These are phyloP conservation scores for Epichloe glyceriae DNA, from an alignment of 2,329 filamentous ascomycete species.

Conservation along the genomic window DNA sequence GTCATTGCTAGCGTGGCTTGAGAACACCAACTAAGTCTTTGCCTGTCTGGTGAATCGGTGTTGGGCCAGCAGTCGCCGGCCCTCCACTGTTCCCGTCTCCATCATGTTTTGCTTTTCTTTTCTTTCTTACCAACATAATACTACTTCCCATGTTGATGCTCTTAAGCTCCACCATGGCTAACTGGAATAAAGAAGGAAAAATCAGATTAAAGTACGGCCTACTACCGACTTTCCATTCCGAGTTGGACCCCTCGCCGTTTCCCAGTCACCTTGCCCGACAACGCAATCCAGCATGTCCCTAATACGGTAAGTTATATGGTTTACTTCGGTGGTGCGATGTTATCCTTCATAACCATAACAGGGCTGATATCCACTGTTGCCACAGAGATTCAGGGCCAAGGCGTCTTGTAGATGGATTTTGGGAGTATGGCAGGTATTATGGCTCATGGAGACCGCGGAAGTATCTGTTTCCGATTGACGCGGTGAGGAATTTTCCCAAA, in stretches of 20 bases:
- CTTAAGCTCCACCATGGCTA: no score
- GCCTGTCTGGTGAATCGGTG: not conserved
- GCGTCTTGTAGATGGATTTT: conserved; percentile 14
- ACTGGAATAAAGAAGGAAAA: not conserved
- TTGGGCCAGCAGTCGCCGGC: no score
- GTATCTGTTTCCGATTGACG: conserved; percentile 68
- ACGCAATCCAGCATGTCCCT: not conserved
- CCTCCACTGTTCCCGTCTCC: not conserved
- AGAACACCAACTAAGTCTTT: not conserved
- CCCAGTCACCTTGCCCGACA: not conserved
- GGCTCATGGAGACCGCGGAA: conserved; percentile 53
- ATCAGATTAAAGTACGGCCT: not conserved
- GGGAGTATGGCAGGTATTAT: conserved; percentile 58
- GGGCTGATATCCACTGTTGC: not conserved
- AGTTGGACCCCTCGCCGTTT: not conserved
- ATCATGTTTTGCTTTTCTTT: not conserved
- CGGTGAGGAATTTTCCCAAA: conserved; percentile 33
- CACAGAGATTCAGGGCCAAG: not conserved
- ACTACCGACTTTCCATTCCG: not conserved
- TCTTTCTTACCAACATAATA: not conserved
- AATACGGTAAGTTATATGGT: not conserved
- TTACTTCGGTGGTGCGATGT: no score
- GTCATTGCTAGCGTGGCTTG: not conserved
- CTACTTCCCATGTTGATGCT: no score
- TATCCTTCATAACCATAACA: not conserved